Conservation (phyloP, 352 stramenopile genomes). For the Pythium phragmiticola region DNA sequence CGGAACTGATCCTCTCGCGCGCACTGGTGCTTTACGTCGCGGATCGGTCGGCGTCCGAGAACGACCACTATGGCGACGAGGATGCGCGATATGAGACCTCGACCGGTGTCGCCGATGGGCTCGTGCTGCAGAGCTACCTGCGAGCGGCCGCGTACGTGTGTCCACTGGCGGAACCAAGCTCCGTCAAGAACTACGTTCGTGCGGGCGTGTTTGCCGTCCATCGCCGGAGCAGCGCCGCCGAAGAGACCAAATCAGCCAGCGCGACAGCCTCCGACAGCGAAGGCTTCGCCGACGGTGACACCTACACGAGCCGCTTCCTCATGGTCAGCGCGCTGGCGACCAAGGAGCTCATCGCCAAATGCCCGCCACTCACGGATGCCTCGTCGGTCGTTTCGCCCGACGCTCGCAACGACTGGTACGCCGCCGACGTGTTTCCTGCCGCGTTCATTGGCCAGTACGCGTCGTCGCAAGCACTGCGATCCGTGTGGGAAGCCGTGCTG, state of each 20-base stretch:
- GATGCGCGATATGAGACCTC: slow-evolving; percentile 44
- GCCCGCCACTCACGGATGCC: slow-evolving; percentile 45
- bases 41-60: slow-evolving; percentile 57
- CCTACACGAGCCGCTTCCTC: slow-evolving; percentile 61
- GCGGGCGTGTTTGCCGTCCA: slow-evolving; percentile 63
- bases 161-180: slow-evolving; percentile 44
- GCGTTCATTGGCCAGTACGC: slow-evolving; percentile 78
- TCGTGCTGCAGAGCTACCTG: slow-evolving; percentile 74
- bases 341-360: slow-evolving; percentile 63
- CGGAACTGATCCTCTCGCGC: slow-evolving; percentile 49
- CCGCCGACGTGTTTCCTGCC: slow-evolving; percentile 61
- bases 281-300: slow-evolving; percentile 16
- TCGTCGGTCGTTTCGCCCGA: slow-evolving; percentile 36
- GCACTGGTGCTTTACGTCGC: slow-evolving; percentile 64
- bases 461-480: slow-evolving; percentile 40
- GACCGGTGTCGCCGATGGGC: slow-evolving; percentile 42
- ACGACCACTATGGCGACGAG: slow-evolving; percentile 70
- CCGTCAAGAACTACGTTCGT: slow-evolving; percentile 58
- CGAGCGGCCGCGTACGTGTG: slow-evolving; percentile 73
- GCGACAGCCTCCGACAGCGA: background rate
- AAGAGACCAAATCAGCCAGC: background rate
- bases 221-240: slow-evolving; percentile 10
- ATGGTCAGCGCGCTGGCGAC: slow-evolving; percentile 69
- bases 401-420: slow-evolving; percentile 61
- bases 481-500: slow-evolving; percentile 56